Evolutionary conservation across 176 grass and related monocot species (phyloP).

Genomic region (Elaeis guineensis): DNA sequence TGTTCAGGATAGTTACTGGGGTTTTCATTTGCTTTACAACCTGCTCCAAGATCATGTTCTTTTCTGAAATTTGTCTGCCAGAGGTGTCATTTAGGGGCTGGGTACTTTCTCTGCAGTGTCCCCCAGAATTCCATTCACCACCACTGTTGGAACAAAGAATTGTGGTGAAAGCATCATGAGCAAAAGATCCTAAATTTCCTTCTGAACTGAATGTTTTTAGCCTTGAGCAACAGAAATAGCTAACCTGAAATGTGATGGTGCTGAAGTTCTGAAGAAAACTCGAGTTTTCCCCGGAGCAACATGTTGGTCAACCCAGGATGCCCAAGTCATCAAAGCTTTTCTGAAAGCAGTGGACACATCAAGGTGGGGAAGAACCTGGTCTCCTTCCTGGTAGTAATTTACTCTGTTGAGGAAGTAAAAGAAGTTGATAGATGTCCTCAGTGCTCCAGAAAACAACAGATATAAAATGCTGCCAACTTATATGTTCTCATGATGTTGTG

Average conservation of each 20-base stretch:
- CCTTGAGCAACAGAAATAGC: constrained; percentile 1
- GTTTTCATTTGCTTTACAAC: constrained; percentile 55
- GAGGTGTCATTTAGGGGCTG: constrained; percentile 36
- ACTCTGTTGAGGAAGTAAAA: constrained; percentile 40
- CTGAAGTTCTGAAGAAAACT: constrained; percentile 86
- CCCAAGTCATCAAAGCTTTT: constrained; percentile 75
- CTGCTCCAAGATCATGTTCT: constrained; percentile 49
- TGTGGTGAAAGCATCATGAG: too few species aligned
- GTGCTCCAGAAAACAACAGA: too few species aligned
- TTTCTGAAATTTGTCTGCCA: constrained; percentile 31
- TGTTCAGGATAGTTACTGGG: constrained; percentile 67
- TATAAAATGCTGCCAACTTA: too few species aligned
- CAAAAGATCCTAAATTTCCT: too few species aligned
- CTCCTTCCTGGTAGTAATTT: constrained; percentile 91
- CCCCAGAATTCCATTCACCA: constrained; percentile 82
- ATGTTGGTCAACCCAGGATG: constrained; percentile 57
- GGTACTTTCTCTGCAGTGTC: constrained; percentile 69
- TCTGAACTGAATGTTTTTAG: too few species aligned
- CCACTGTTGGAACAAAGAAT: constrained; percentile 25
- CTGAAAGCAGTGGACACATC: constrained; percentile 53
- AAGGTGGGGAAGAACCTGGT: constrained; percentile 42
- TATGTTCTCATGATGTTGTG: too few species aligned
- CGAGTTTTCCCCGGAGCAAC: constrained; percentile 42
- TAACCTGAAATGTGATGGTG: constrained; percentile 88
- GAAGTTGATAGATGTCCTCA: constrained; percentile 5